Evolutionary conservation across 169 alveolate genomes (phyloP), one percentile per base, ranked within the genome.

Genomic region (Babesia sp.): DNA sequence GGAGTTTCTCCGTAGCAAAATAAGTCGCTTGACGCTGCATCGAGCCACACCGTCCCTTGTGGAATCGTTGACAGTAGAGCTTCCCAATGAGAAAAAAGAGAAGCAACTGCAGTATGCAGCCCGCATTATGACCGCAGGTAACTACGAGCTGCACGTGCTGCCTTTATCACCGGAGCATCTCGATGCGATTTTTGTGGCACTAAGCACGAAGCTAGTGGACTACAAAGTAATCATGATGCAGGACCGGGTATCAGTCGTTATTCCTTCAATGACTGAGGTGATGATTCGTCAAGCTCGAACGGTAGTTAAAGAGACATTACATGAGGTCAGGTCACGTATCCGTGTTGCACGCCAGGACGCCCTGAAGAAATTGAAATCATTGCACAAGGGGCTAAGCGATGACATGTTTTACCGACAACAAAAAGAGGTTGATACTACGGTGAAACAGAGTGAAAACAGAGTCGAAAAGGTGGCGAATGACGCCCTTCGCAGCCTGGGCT

Each of bases 381-480:
- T 78, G 74, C 79, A 64, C 51, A 29, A 67, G 41, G 75, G 83
- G 16, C 75, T 78, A 24, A 78, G 86, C 70, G 79, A 78, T 41
- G 86, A 78, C 67, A 78, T 78, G 86, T 45, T 28, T 42, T 78
- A 56, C 73, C 69, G 70, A 3, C 86, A 78, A 46, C 57, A 64
- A 51, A 64, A 64, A 22, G 64, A 64, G 54, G 48, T 64, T 16
- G 74, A 64, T 20, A 26, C 45, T 4, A 37, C n/a, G 12, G 59
- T 64, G 28, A 64, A 64, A 61, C 33, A 44, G 28, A 14, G 50
- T 16, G 74, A 64, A 50, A 16, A 48, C 34, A 7, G 34, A 3
- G 51, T 64, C 42, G 74, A 64, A 20, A 7, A 64, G 8, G 26
- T 64, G n/a, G 59, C 74, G n/a, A 48, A 45, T 37, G 50, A 48